Evolutionary conservation across 1,284 basidiomycete species (phyloP), one percentile per base, ranked within the genome.

Genomic region (Erythrobasidium hasegawianum): DNA sequence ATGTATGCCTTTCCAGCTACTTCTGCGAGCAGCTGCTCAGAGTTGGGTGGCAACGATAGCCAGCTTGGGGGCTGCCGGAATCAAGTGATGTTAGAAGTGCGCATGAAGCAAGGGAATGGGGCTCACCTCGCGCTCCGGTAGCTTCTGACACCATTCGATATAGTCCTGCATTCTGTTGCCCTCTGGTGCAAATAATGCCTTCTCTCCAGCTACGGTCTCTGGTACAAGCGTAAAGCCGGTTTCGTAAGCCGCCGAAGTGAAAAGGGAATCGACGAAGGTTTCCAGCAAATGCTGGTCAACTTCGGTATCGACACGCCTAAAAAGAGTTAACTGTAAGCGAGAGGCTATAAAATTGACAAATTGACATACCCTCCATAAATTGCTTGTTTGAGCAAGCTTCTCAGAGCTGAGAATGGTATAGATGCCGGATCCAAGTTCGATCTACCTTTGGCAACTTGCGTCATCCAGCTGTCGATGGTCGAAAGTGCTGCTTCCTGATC

Each of bases 361-460:
- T 4, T 52, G 1, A 70, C 82, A 69, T 91, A 82, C 16, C 94
- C 94, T 68, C 94, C 94, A 72, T 97, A 96, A 18, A 97, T 89
- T 1, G 91, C 91, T 76, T 96, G 89, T 76, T 94, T 96, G 79
- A 97, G 83, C 59, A 97, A 83, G 0, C 87, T 89, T 41, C 90
- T 83, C 20, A 97, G 81, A 5, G 94, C 93, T 70, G 88, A 86
- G 93, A 93, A 97, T 2, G 94, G 94, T 62, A 97, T 92, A 5
- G 83, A 81, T 0, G 84, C 87, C 1, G 94, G 94, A 75, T 96
- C 88, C 59, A 97, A 83, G 74, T 97, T 96, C 0, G 92, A 84
- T 69, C 87, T 84, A 22, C 92, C 92, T 75, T 91, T 90, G 1
- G 92, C 87, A 56, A 88, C 82, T 0, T 83, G 78, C 61, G 82